These are phyloP conservation scores for Sinapis alba DNA, from an alignment of 441 rosid genomes.

Conservation along the genomic window DNA sequence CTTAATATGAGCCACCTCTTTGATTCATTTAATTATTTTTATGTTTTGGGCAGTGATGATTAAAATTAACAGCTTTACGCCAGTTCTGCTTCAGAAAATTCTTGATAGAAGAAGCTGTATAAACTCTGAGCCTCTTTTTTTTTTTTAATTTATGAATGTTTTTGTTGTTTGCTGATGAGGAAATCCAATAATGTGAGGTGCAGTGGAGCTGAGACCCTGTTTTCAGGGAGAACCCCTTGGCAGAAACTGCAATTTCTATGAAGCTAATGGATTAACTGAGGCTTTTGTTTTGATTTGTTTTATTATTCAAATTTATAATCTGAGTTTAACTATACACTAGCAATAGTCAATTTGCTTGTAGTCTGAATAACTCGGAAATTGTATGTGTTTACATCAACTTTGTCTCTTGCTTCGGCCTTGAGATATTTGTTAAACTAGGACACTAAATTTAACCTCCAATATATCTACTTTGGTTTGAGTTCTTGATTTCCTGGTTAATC, in stretches of 20 bases:
- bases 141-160: not conserved
- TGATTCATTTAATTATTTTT: not conserved
- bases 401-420: slow-evolving; percentile 5
- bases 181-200: slow-evolving; percentile 56
- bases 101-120: slow-evolving; percentile 86
- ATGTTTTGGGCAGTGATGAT: slow-evolving; percentile 59
- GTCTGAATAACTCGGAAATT: slow-evolving; percentile 13
- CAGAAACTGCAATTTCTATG: slow-evolving; percentile 51
- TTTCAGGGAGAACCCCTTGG: slow-evolving; percentile 78
- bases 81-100: slow-evolving; percentile 98
- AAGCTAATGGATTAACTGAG: slow-evolving; percentile 40
- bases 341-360: not conserved
- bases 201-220: slow-evolving; percentile 72
- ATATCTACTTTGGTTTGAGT: not conserved
- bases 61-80: slow-evolving; percentile 62
- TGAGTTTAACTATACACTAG: slow-evolving; percentile 12
- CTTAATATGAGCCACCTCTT: slow-evolving; percentile 80
- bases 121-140: slow-evolving; percentile 50
- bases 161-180: slow-evolving; percentile 40
- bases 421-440: not conserved
- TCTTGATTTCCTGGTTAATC: not conserved
- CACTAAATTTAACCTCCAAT: not conserved
- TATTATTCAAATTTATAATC: not conserved
- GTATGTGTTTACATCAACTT: not conserved
- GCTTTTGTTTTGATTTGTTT: not conserved